Evolutionary conservation across 2,329 filamentous ascomycete species (phyloP), one percentile per base, ranked within the genome.

Genomic region (Aspergillus awamori): DNA sequence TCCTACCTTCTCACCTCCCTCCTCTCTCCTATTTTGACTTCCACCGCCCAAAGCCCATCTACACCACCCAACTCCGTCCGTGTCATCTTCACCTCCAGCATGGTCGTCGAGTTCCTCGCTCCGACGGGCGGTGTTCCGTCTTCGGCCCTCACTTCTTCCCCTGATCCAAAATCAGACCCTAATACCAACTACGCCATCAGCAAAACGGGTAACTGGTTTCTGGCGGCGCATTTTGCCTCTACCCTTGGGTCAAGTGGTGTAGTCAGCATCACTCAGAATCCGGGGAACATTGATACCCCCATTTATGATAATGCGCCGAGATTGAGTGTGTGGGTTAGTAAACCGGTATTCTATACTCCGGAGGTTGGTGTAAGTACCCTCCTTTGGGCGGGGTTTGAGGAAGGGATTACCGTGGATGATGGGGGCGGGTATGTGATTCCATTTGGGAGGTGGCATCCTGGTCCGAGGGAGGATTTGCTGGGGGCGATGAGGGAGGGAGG

Each of bases 401-500:
- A 15, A 3, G 55, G n/a, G 3, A 22, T 57, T 6, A 49, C 28
- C 2, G 55, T 57, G 24, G n/a, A 57, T 30, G 33, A 57, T 49
- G 55, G 45, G 4, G 33, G 45, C 2, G 20, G 28, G 28, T 57
- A 33, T 55, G 57, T 8, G 2, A 53, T 59, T 49, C 51, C 39
- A 2, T 55, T 59, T 48, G 41, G 51, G 17, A 43, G 41, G 17
- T 59, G 41, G 51, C 41, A 49, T 47, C 41, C 51, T 1, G 17
- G 17, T 8, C 57, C 51, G 3, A 15, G 57, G 11, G 15, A 11
- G 24, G 28, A 59, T 24, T 48, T 54, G 24, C 1, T 59, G 33
- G 57, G 24, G n/a, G 57, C 57, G 15, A 55, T 59, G n/a, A 48
- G 26, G 30, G 51, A 54, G 13, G 52, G 51, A 8, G 28, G 38